Evolutionary conservation across 805 yeast genomes (phyloP), one percentile per base, ranked within the genome.

Genomic region (Lachancea sp.): DNA sequence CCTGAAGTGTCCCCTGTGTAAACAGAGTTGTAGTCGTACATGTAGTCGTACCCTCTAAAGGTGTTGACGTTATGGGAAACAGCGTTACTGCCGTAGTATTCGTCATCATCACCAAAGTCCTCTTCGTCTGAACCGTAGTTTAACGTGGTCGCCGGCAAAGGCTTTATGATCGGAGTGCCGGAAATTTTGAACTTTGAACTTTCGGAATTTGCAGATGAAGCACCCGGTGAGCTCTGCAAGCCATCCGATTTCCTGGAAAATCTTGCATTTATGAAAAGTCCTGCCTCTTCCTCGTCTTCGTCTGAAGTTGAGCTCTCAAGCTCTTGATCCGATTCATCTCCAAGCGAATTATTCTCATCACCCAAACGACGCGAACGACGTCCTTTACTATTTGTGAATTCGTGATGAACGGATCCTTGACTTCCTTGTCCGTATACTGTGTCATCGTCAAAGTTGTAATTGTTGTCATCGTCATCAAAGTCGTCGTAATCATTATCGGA

Each of bases 71-170:
- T 82, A 65, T 85, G 93, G 1, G 88, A 80, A 41, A 82, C 74
- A 1, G 81, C 77, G 58, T 81, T 72, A 37, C 62, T 63, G 31
- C 51, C 76, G 60, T 50, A 51, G 61, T 76, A 50, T 57, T 65
- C 52, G 55, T 69, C 56, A 40, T 62, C 64, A 46, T 68, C 53
- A 32, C 57, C 67, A 9, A 67, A 68, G 46, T 77, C 82, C 38
- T 77, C 82, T 47, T 79, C 83, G 50, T 81, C 79, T 44, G 85
- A 78, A 7, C 87, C 86, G 59, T 79, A 78, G 59, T 90, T 89
- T 45, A 91, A 74, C 0, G 87, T 80, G 0, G 98, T 89, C 2
- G 96, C 81, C 2, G 98, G 97, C 42, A 91, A 67, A 36, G 79
- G 70, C 31, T 87, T 88, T 51, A 90, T 89, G 10, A 87, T 84